These are phyloP conservation scores for Phytophthora pisi DNA, from an alignment of 352 stramenopile species.

Conservation along the genomic window DNA sequence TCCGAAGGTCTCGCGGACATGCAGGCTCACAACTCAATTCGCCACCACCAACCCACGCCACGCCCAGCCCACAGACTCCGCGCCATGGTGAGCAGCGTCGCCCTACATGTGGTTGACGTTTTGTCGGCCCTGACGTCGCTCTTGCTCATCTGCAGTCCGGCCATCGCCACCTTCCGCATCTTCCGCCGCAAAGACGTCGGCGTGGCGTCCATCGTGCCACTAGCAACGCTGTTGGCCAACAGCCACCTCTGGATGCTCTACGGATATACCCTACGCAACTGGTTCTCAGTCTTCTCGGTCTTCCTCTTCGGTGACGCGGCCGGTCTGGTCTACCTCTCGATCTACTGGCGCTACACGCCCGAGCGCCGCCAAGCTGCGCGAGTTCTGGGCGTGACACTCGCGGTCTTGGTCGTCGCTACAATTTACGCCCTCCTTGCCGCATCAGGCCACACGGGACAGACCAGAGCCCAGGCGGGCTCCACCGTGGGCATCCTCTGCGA, in stretches of 20 bases:
- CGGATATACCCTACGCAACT: constrained; percentile 47
- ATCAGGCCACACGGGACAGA: constrained; percentile 33
- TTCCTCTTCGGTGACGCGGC: constrained; percentile 37
- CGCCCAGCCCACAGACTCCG: not conserved
- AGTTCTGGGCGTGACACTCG: constrained; percentile 20
- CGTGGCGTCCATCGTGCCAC: constrained; percentile 39
- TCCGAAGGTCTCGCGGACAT: too few species aligned
- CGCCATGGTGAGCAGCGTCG: constrained; percentile 20
- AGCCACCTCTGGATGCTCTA: constrained; percentile 53
- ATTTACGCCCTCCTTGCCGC: constrained; percentile 41
- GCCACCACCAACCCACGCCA: too few species aligned
- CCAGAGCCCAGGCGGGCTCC: constrained; percentile 27
- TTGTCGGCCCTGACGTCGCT: constrained; percentile 36
- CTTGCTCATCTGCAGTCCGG: constrained; percentile 46
- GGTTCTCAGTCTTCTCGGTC: constrained; percentile 46
- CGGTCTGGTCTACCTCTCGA: constrained; percentile 39
- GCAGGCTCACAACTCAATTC: not conserved
- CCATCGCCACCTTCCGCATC: constrained; percentile 37
- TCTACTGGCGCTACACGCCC: constrained; percentile 52
- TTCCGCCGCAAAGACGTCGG: constrained; percentile 36
- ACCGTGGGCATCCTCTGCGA: constrained; percentile 35
- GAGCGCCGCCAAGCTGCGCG: constrained; percentile 28
- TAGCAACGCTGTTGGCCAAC: constrained; percentile 43
- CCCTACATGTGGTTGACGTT: constrained; percentile 25
- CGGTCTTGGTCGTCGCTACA: constrained; percentile 24